Percentiles rank a stretch among this genome's conserved stretches.
These are phyloP conservation scores for Vanderwaltozyma yarrowii DNA, from an alignment of 805 yeast genomes.

Conservation along the genomic window DNA sequence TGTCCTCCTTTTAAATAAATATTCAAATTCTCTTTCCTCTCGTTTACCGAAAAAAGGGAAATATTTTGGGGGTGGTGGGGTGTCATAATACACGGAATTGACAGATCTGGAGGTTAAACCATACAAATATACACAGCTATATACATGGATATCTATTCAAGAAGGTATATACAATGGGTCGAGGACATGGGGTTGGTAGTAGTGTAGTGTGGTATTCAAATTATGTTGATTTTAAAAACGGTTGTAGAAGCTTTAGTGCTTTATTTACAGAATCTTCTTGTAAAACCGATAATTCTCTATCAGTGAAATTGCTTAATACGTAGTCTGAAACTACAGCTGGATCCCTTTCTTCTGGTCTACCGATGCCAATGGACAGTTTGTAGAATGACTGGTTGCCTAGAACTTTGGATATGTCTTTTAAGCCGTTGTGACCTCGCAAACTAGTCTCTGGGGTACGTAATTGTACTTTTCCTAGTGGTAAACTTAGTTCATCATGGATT, in stretches of 20 bases:
- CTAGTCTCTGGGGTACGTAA: constrained; percentile 50
- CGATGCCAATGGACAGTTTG: constrained; percentile 72
- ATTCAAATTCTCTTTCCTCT: too few species aligned
- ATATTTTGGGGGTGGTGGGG: too few species aligned
- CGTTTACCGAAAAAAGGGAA: too few species aligned
- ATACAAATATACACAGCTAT: too few species aligned
- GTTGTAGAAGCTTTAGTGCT: not conserved
- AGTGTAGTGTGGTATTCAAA: too few species aligned
- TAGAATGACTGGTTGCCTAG: constrained; percentile 43
- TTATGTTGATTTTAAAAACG: too few species aligned
- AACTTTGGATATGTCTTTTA: constrained; percentile 42
- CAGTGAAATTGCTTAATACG: constrained; percentile 48
- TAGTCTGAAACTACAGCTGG: constrained; percentile 42
- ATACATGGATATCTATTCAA: too few species aligned
- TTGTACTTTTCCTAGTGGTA: constrained; percentile 56
- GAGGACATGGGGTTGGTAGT: too few species aligned
- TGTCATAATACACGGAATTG: too few species aligned
- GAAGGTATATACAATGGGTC: too few species aligned
- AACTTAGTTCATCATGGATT: constrained; percentile 70
- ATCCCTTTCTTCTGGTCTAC: constrained; percentile 34
- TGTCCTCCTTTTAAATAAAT: too few species aligned
- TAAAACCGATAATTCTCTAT: constrained; percentile 35
- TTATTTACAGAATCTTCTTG: constrained; percentile 14
- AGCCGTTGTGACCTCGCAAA: constrained; percentile 79
- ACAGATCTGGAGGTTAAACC: too few species aligned